Conservation (phyloP, 2,329 filamentous ascomycete species). For the Nemania abortiva region DNA sequence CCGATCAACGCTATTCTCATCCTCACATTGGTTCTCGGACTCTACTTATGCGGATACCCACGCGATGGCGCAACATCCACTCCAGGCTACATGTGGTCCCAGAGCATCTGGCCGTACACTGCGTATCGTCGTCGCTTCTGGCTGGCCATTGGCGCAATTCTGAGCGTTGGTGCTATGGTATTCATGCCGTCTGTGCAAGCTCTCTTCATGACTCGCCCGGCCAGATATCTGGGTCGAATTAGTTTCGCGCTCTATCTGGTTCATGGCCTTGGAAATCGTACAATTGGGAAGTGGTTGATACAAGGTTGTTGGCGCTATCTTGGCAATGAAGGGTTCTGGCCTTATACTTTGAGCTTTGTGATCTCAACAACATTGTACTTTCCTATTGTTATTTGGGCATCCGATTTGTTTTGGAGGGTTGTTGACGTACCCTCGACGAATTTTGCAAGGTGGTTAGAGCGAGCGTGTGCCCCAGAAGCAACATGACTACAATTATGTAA, state of each 20-base stretch:
- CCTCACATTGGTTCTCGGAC: slow-evolving; percentile 42
- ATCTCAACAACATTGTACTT: slow-evolving; percentile 46
- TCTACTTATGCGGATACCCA: slow-evolving; percentile 49
- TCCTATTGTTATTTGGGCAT: slow-evolving; percentile 60
- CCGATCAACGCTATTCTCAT: slow-evolving; percentile 43
- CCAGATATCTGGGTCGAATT: slow-evolving; percentile 68
- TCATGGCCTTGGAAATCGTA: slow-evolving; percentile 60
- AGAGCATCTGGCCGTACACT: slow-evolving; percentile 48
- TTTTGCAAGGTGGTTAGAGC: slow-evolving; percentile 48
- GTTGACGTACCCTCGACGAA: slow-evolving; percentile 48
- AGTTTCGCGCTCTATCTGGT: slow-evolving; percentile 70
- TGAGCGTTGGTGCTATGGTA: slow-evolving; percentile 48
- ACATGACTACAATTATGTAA: neutral
- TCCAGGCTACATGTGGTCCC: slow-evolving; percentile 48
- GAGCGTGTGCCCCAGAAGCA: slow-evolving; percentile 39
- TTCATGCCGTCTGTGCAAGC: slow-evolving; percentile 15
- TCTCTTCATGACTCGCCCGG: slow-evolving; percentile 49
- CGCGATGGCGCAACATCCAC: slow-evolving; percentile 47
- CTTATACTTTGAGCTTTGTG: slow-evolving; percentile 46
- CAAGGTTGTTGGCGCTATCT: slow-evolving; percentile 50
- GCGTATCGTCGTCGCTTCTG: slow-evolving; percentile 51
- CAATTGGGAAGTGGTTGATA: slow-evolving; percentile 46
- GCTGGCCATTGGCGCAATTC: slow-evolving; percentile 51
- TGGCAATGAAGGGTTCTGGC: slow-evolving; percentile 47
- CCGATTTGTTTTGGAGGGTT: slow-evolving; percentile 62